These are phyloP conservation scores for Gossypium davidsonii DNA, from an alignment of 441 rosid species.

Conservation along the genomic window DNA sequence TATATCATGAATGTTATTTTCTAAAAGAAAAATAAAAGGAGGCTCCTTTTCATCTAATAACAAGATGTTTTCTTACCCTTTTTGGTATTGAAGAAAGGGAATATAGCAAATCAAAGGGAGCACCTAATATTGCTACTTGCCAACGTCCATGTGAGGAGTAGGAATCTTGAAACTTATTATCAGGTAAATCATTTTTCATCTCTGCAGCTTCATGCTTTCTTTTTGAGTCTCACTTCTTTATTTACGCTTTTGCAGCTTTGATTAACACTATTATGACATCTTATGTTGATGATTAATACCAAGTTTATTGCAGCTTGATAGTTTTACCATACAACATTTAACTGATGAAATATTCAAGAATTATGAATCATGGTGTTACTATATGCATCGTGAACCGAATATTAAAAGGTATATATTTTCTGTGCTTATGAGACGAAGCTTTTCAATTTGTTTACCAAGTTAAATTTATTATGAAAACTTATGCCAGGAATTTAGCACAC, in stretches of 20 bases:
- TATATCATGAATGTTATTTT: not conserved
- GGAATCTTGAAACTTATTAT: constrained; percentile 32
- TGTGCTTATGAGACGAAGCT: constrained; percentile 22
- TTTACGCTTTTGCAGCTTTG: constrained; percentile 6
- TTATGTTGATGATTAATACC: constrained; percentile 23
- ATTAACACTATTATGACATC: constrained; percentile 14
- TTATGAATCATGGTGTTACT: constrained; percentile 89
- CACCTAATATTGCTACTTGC: constrained; percentile 89
- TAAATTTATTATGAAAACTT: constrained; percentile 5
- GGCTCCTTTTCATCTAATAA: not conserved
- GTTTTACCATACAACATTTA: constrained; percentile 43
- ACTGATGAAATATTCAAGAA: constrained; percentile 71
- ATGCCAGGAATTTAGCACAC: not conserved
- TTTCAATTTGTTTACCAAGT: constrained; percentile 18
- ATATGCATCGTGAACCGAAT: constrained; percentile 50
- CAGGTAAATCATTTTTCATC: constrained; percentile 36
- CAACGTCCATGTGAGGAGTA: constrained; percentile 65
- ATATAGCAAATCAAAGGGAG: constrained; percentile 98
- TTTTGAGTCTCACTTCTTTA: not conserved
- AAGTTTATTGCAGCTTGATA: constrained; percentile 55
- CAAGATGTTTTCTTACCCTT: constrained; percentile 1
- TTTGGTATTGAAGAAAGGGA: constrained; percentile 69
- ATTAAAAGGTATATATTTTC: constrained; percentile 16
- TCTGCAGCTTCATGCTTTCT: not conserved
- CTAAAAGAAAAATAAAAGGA: not conserved